phyloP scores from a whole-genome alignment of 2,329 filamentous ascomycete genomes.

The Penicillium concentricum region DNA sequence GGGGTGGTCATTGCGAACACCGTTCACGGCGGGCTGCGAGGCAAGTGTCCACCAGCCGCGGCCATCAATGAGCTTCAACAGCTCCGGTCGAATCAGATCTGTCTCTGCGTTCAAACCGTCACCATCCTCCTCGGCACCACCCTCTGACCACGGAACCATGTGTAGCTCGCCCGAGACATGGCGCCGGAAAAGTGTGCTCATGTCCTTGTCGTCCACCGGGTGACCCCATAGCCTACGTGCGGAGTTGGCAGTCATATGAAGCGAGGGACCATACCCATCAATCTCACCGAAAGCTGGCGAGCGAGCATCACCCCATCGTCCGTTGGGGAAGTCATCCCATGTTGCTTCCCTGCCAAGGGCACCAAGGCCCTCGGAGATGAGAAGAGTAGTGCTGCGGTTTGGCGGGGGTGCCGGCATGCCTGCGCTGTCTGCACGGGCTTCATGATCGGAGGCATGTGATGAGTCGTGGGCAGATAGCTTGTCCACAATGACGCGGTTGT shows the following conservation, averaged over 20 bases:
- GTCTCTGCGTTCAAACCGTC: constrained; percentile 67
- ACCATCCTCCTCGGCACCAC: constrained; percentile 58
- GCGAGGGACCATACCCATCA: constrained; percentile 93
- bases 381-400: constrained; percentile 77
- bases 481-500: constrained; percentile 83
- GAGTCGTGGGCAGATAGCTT: constrained; percentile 43
- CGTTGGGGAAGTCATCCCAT: constrained; percentile 98
- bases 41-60: constrained; percentile 95
- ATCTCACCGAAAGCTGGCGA: constrained; percentile 95
- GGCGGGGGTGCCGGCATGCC: constrained; percentile 70
- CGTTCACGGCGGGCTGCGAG: constrained; percentile 91
- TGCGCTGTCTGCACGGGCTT: constrained; percentile 74
- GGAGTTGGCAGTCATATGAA: constrained; percentile 84
- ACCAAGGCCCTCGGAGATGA: constrained; percentile 92
- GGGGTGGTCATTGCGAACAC: constrained; percentile 69
- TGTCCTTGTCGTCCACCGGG: constrained; percentile 67
- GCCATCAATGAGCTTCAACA: constrained; percentile 72
- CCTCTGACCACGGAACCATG: constrained; percentile 89
- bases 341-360: constrained; percentile 88
- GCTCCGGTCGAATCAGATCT: constrained; percentile 70
- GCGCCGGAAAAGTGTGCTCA: constrained; percentile 75
- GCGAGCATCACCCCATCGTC: constrained; percentile 87
- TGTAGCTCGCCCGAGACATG: constrained; percentile 77
- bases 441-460: constrained; percentile 47
- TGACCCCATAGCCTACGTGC: constrained; percentile 83